These are phyloP conservation scores for Anisodus tanguticus DNA, from an alignment of 257 asterid genomes.

Conservation along the genomic window DNA sequence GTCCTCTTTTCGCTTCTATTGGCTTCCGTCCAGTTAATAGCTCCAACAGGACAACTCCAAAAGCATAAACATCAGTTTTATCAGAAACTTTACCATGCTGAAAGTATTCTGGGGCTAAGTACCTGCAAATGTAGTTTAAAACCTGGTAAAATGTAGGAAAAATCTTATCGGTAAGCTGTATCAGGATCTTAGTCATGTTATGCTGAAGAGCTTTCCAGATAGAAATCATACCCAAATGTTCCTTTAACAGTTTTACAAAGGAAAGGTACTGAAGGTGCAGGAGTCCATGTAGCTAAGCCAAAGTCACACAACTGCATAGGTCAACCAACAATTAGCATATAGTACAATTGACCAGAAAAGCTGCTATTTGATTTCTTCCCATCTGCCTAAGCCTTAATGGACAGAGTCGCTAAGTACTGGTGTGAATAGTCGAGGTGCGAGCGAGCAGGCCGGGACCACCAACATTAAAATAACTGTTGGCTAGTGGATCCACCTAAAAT, in stretches of 20 bases:
- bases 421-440: not conserved
- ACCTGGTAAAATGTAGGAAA: not conserved
- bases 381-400: not conserved
- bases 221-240: slow-evolving; percentile 72
- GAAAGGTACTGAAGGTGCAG: slow-evolving; percentile 86
- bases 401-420: fast-evolving
- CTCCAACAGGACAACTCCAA: slow-evolving; percentile 87
- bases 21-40: slow-evolving; percentile 85
- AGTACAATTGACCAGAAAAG: not conserved
- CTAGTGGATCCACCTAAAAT: slow-evolving; percentile 37
- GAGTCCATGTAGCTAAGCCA: slow-evolving; percentile 95
- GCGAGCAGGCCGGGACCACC: not conserved
- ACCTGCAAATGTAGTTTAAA: slow-evolving; percentile 45
- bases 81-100: slow-evolving; percentile 95
- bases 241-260: slow-evolving; percentile 95
- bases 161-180: not conserved
- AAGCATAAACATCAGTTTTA: slow-evolving; percentile 89
- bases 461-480: not conserved
- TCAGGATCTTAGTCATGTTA: not conserved
- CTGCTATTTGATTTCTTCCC: not conserved
- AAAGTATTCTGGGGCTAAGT: slow-evolving; percentile 92
- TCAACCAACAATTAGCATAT: slow-evolving; percentile 26
- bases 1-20: slow-evolving; percentile 76
- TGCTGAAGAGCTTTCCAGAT: not conserved
- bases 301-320: slow-evolving; percentile 78